Percentiles rank a stretch among this genome's conserved stretches.
These are phyloP conservation scores for Kwoniella newhampshirensis DNA, from an alignment of 768 basidiomycete genomes.

Conservation along the genomic window DNA sequence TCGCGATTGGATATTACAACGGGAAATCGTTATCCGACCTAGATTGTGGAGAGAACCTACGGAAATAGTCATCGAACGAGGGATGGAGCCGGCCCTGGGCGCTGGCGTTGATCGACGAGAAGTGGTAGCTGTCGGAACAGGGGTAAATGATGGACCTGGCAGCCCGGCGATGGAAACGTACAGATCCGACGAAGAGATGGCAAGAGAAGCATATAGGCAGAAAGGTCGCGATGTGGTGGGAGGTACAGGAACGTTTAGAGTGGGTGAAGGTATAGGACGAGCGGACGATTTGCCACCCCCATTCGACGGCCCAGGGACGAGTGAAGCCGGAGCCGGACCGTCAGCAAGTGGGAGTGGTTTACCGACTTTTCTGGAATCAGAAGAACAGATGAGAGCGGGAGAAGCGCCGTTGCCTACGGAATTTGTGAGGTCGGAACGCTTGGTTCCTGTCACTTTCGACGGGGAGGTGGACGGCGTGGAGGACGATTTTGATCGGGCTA, in stretches of 20 bases:
- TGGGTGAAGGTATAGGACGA: not conserved
- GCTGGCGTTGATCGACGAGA: constrained; percentile 4
- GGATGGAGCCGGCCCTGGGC: constrained; percentile 20
- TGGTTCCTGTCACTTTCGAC: constrained; percentile 19
- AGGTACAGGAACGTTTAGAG: constrained; percentile 35
- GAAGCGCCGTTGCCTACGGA: constrained; percentile 22
- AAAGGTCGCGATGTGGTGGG: constrained; percentile 51
- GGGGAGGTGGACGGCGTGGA: constrained; percentile 7
- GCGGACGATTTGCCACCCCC: constrained; percentile 36
- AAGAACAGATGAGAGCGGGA: constrained; percentile 34
- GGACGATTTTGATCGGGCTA: constrained; percentile 18
- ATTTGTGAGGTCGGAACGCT: constrained; percentile 16
- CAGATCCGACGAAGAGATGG: constrained; percentile 33
- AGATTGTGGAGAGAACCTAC: constrained; percentile 35
- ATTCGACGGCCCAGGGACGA: constrained; percentile 29
- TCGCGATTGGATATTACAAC: constrained; percentile 29
- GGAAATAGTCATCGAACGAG: constrained; percentile 27
- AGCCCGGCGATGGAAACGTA: not conserved
- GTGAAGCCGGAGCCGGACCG: constrained; percentile 10
- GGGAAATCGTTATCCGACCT: constrained; percentile 28
- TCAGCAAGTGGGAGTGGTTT: constrained; percentile 18
- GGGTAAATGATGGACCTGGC: not conserved
- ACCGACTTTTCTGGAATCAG: constrained; percentile 39
- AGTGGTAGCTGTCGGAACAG: not conserved
- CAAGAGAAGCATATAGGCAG: constrained; percentile 42